Evolutionary conservation across 1,139 yeast genomes (phyloP).

Genomic region (Tardiomyces depauwii): DNA sequence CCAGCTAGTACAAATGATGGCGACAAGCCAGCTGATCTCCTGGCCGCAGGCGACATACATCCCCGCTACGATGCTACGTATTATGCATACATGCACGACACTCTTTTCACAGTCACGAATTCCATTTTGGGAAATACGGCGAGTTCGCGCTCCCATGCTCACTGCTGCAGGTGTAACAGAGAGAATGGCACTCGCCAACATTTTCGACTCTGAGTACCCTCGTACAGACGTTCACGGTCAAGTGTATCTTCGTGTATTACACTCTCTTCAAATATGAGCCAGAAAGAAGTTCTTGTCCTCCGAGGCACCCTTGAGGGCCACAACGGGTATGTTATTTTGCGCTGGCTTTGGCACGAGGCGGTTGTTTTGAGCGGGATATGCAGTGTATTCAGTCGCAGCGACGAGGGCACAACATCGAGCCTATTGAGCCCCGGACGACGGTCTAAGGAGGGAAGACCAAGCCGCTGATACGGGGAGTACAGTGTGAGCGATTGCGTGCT

Average conservation of each 20-base stretch:
- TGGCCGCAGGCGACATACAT: too few relatives aligned
- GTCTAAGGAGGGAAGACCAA: too few relatives aligned
- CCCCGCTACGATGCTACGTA: background rate
- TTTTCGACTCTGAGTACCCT: background rate
- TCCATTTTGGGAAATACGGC: background rate
- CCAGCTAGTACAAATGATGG: too few relatives aligned
- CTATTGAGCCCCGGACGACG: too few relatives aligned
- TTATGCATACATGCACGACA: background rate
- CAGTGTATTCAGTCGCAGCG: too few relatives aligned
- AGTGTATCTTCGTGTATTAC: constrained; percentile 1
- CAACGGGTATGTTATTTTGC: constrained; percentile 33
- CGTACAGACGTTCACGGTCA: constrained; percentile 1
- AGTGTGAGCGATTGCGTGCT: too few relatives aligned
- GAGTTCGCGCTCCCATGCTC: background rate
- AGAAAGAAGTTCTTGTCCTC: constrained; percentile 86
- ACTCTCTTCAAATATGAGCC: constrained; percentile 4
- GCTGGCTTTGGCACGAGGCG: background rate
- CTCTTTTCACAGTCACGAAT: background rate
- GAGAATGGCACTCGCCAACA: background rate
- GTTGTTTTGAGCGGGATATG: background rate
- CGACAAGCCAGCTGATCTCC: too few relatives aligned
- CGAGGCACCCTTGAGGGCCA: constrained; percentile 97
- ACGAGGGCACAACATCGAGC: too few relatives aligned
- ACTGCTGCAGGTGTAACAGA: constrained; percentile 1
- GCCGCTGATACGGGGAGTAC: too few relatives aligned